Evolutionary conservation across 257 asterid species (phyloP), one percentile per base, ranked within the genome.

Genomic region (Penstemon newberryi): DNA sequence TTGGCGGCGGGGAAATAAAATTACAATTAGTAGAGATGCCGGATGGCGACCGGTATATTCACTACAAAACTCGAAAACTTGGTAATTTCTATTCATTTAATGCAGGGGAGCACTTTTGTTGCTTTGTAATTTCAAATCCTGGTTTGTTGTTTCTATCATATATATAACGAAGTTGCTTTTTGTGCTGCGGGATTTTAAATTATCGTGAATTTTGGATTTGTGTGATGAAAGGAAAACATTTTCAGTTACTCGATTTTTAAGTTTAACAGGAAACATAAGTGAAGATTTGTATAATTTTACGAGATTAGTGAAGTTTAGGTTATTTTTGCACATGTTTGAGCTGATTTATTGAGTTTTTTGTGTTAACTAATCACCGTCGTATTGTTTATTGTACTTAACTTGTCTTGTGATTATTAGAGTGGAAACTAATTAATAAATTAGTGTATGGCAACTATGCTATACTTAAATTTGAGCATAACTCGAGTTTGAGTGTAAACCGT

Each of bases 61-160:
- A 73, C 72, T 46, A 57, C 81, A 44, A 53, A 65, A 6, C 75
- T 72, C 19, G 62, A 76, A n/a, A 69, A 80, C 66, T 70, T 63
- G 82, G 85, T 77, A 80, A 13, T 6, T 19, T 37, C 7, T 49
- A 19, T 13, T 61, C 2, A 5, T 11, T 13, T 47, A 33, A 7
- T 73, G 45, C 55, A n/a, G 4, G 50, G n/a, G 9, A 67, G 33
- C 3, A 25, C 33, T 25, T 18, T 41, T 43, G 3, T 10, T 5
- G 12, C 33, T 1, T 10, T 41, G 42, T 7, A 66, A 41, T 15
- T 54, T 1, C 36, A 25, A 5, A 41, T 56, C 47, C 0, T 60
- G 33, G 3, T 46, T 36, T 53, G 38, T 62, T 65, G 18, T 36
- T 40, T 38, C 25, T 52, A 8, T 47, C 41, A 15, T 15, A 15